A percentile compares a stretch with the other conserved stretches of the same genome.
phyloP scores from a whole-genome alignment of 148 eudicot species.

The Amaranthus hypochondriacus region DNA sequence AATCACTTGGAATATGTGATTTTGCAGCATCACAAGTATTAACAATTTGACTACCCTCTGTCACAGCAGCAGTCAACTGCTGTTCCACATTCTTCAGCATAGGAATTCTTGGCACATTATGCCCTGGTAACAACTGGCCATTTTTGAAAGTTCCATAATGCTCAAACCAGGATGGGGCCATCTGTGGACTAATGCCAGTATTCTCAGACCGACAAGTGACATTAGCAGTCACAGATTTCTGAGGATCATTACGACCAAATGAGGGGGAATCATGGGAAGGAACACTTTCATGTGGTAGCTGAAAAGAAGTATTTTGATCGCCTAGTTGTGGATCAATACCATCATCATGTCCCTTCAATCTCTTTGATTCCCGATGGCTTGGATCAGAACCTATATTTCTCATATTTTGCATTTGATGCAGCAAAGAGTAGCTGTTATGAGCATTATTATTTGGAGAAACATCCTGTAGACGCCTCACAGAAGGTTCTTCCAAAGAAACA shows the following conservation, averaged over 20 bases:
- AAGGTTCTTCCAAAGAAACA: conserved; percentile 33
- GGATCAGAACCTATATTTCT: conserved; percentile 47
- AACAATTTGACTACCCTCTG: conserved; percentile 36
- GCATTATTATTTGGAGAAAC: conserved; percentile 43
- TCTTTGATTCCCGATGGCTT: conserved; percentile 47
- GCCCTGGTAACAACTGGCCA: conserved; percentile 55
- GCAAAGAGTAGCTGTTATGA: conserved; percentile 46
- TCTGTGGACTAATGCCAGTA: conserved; percentile 70
- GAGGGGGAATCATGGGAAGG: conserved; percentile 39
- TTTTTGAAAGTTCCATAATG: conserved; percentile 62
- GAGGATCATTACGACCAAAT: conserved; percentile 40
- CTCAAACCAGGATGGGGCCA: conserved; percentile 89
- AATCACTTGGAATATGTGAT: conserved; percentile 29
- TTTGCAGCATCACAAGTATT: conserved; percentile 29
- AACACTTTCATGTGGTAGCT: conserved; percentile 30
- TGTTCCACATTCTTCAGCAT: conserved; percentile 39
- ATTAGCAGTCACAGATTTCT: conserved; percentile 26
- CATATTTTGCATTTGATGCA: conserved; percentile 53
- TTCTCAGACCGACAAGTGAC: conserved; percentile 38
- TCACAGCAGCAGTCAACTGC: conserved; percentile 37
- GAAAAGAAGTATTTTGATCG: conserved; percentile 37
- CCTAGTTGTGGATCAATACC: conserved; percentile 31
- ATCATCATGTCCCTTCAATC: conserved; percentile 45
- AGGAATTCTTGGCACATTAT: conserved; percentile 36
- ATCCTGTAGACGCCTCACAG: conserved; percentile 29